Evolutionary conservation across 345 rosid genomes (phyloP).

Genomic region (Bruguiera parviflora): DNA sequence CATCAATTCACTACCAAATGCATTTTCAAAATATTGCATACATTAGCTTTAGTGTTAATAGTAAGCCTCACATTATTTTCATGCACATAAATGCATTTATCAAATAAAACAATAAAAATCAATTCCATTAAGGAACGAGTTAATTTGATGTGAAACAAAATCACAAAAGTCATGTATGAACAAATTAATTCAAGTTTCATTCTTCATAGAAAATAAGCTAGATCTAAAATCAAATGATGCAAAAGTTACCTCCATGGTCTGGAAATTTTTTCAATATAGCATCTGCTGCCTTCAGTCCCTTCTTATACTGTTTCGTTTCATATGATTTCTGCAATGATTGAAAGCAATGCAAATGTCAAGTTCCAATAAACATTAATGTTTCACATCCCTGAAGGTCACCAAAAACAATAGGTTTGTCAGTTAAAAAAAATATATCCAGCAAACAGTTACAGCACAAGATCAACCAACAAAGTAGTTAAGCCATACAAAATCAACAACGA

Average conservation of each 20-base stretch:
- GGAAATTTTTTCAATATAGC: conserved; percentile 94
- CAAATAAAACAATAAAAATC: background rate
- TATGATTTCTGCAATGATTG: conserved; percentile 78
- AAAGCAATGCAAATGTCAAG: conserved; percentile 1
- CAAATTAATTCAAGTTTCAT: background rate
- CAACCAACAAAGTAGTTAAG: too few relatives aligned
- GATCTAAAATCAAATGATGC: conserved; percentile 3
- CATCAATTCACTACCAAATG: too few relatives aligned
- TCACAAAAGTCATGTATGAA: background rate
- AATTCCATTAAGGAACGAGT: background rate
- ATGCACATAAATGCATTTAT: background rate
- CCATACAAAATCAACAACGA: too few relatives aligned
- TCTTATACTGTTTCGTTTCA: conserved; percentile 97
- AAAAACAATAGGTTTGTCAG: background rate
- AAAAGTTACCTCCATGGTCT: conserved; percentile 87
- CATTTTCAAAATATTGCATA: too few relatives aligned
- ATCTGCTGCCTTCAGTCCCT: conserved; percentile 99
- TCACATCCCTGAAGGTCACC: background rate
- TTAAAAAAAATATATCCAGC: background rate
- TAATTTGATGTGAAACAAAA: background rate
- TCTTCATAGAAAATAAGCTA: background rate
- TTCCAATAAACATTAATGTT: conserved; percentile 1
- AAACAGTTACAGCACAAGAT: too few relatives aligned
- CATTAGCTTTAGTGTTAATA: too few relatives aligned
- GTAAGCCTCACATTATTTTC: background rate